Evolutionary conservation across 2,329 filamentous ascomycete species (phyloP).

Genomic region (Periglandula ipomoeae): DNA sequence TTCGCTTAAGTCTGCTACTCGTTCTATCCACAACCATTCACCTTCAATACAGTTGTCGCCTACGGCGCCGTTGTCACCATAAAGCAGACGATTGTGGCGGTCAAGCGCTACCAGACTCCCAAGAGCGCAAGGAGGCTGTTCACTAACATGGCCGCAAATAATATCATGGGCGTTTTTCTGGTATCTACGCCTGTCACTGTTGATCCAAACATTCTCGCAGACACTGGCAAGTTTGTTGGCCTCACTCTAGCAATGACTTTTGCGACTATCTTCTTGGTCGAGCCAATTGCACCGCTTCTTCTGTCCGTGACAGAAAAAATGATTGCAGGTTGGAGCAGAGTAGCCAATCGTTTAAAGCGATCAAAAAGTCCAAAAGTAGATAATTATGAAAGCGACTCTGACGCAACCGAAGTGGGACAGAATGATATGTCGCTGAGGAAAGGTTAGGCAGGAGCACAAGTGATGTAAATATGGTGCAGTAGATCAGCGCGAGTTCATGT

Average conservation of each 20-base stretch:
- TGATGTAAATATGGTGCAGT: neutral
- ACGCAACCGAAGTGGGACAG: neutral
- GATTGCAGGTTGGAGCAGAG: neutral
- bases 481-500: too few relatives aligned
- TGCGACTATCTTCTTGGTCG: constrained; percentile 12
- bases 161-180: constrained; percentile 13
- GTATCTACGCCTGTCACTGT: constrained; percentile 13
- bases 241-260: constrained; percentile 14
- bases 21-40: constrained; percentile 14
- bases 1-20: constrained; percentile 15
- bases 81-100: constrained; percentile 13
- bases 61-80: constrained; percentile 14
- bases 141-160: constrained; percentile 14
- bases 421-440: neutral
- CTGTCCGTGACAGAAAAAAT: constrained; percentile 9
- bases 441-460: neutral
- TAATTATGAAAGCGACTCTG: neutral
- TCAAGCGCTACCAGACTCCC: constrained; percentile 14
- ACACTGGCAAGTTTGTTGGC: constrained; percentile 9
- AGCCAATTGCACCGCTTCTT: constrained; percentile 13
- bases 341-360: neutral
- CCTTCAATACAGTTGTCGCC: constrained; percentile 14
- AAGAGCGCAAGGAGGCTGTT: constrained; percentile 13
- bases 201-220: constrained; percentile 9
- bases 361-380: too few relatives aligned